Evolutionary conservation across 768 basidiomycete species (phyloP).

Genomic region (Amanita polypyramis): DNA sequence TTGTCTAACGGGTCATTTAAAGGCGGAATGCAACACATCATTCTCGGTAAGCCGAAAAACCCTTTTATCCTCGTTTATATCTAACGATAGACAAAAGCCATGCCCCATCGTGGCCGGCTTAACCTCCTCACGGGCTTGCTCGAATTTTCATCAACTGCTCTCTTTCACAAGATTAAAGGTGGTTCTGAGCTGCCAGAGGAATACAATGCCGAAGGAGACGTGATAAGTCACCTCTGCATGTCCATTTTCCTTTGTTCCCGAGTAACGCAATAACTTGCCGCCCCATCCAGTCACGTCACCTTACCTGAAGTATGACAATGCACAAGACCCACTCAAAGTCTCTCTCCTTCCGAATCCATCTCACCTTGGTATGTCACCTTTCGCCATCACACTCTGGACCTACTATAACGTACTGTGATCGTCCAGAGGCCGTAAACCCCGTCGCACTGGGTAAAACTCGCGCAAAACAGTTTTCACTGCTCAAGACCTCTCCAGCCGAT

Average conservation of each 20-base stretch:
- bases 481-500: conserved; percentile 50
- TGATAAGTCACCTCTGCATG: conserved; percentile 68
- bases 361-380: conserved; percentile 43
- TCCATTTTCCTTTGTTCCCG: conserved; percentile 17
- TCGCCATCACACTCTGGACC: background rate
- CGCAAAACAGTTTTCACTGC: conserved; percentile 78
- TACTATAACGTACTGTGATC: conserved; percentile 2
- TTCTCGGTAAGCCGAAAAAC: conserved; percentile 32
- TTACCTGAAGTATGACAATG: conserved; percentile 43
- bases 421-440: conserved; percentile 74
- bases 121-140: conserved; percentile 78
- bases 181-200: conserved; percentile 61
- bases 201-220: conserved; percentile 67
- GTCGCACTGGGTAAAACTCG: conserved; percentile 85
- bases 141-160: conserved; percentile 48
- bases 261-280: background rate
- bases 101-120: conserved; percentile 84
- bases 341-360: conserved; percentile 77
- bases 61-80: background rate
- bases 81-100: conserved; percentile 27
- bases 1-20: background rate
- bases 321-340: conserved; percentile 46
- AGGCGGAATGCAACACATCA: conserved; percentile 46
- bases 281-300: conserved; percentile 50
- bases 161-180: conserved; percentile 86